Conservation (phyloP, 139 green algal genomes). For the Coelastrella sp. region DNA sequence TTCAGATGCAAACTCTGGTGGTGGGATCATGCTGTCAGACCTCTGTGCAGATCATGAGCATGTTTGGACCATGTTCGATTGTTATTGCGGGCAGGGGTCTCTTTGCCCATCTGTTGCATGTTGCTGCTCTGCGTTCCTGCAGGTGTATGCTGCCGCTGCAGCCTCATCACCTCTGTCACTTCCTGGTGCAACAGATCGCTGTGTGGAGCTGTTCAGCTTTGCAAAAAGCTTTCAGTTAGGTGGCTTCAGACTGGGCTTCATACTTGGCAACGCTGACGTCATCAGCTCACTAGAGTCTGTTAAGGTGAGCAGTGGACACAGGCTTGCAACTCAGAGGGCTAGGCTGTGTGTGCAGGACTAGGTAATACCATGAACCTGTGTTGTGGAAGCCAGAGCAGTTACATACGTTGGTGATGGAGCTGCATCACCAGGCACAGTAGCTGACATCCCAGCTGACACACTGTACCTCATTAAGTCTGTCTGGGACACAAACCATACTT, state of each 20-base stretch:
- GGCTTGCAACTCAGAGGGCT: too few species aligned
- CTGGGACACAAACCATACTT: too few species aligned
- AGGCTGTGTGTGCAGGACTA: too few species aligned
- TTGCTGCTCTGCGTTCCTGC: background rate
- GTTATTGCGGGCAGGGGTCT: too few species aligned
- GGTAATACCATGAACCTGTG: too few species aligned
- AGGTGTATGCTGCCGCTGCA: constrained; percentile 56
- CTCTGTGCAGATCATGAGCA: too few species aligned
- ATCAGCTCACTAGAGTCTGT: constrained; percentile 61
- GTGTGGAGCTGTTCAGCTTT: constrained; percentile 67
- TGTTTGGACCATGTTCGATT: too few species aligned
- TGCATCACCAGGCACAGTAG: background rate
- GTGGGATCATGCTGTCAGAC: too few species aligned
- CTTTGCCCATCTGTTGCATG: background rate
- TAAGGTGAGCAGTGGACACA: constrained; percentile 47
- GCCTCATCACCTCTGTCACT: constrained; percentile 56
- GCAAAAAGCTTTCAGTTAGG: constrained; percentile 59
- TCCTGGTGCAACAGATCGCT: constrained; percentile 47
- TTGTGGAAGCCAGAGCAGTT: background rate
- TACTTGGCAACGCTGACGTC: constrained; percentile 57
- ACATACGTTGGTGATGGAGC: too few species aligned
- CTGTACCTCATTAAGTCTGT: background rate
- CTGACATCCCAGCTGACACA: background rate
- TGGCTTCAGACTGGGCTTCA: constrained; percentile 62
- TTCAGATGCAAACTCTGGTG: too few species aligned